A percentile compares a stretch with the other conserved stretches of the same genome.
These are phyloP conservation scores for Jatropha podagrica DNA, from an alignment of 441 rosid species.

Conservation along the genomic window DNA sequence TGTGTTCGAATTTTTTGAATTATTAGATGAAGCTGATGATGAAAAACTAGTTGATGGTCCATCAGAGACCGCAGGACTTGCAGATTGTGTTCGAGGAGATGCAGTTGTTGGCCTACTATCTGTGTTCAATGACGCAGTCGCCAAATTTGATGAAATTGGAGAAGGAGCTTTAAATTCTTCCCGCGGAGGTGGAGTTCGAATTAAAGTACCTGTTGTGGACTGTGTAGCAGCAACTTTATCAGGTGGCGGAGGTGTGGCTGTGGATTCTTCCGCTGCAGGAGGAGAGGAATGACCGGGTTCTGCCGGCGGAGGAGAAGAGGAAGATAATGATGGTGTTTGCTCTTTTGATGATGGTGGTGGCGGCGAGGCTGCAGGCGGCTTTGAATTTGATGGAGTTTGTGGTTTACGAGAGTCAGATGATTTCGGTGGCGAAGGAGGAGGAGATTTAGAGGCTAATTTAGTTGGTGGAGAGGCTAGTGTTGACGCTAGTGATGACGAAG, in stretches of 20 bases:
- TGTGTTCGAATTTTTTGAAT: constrained; percentile 19
- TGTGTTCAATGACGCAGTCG: constrained; percentile 20
- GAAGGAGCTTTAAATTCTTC: constrained; percentile 23
- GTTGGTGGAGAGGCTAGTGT: too few species aligned
- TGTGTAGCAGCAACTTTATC: constrained; percentile 10
- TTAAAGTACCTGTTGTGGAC: neutral
- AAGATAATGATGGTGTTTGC: constrained; percentile 8
- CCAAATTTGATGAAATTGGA: constrained; percentile 12
- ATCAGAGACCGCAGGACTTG: constrained; percentile 7
- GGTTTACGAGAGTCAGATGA: neutral
- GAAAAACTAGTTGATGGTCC: constrained; percentile 18
- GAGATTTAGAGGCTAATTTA: constrained; percentile 6
- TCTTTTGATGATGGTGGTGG: constrained; percentile 6
- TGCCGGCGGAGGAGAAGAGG: constrained; percentile 10
- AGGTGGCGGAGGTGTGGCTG: constrained; percentile 9
- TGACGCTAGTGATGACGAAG: constrained; percentile 25
- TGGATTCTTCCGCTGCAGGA: constrained; percentile 11
- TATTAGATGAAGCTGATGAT: constrained; percentile 6
- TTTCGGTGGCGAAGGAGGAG: constrained; percentile 27
- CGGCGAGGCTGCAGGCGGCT: constrained; percentile 25
- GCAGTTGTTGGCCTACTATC: neutral
- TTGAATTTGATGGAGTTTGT: neutral
- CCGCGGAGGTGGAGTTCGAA: neutral
- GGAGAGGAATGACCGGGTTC: constrained; percentile 15
- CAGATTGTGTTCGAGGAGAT: neutral